Percentiles rank a stretch among this genome's conserved stretches.
These are phyloP conservation scores for Plantago major DNA, from an alignment of 257 asterid genomes.

Conservation along the genomic window DNA sequence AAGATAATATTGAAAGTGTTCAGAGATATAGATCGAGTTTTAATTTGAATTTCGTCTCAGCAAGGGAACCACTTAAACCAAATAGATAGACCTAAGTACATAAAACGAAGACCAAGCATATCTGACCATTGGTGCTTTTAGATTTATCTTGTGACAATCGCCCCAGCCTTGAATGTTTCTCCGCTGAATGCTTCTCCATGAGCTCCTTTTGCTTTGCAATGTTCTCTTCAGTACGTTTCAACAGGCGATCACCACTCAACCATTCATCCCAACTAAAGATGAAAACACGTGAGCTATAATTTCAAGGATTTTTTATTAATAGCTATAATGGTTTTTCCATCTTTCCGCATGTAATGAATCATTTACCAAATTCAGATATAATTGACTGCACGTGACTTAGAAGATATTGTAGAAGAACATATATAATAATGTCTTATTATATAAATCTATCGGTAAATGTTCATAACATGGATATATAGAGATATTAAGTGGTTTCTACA, in stretches of 20 bases:
- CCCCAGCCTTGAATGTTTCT: constrained; percentile 37
- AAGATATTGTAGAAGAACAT: too few relatives aligned
- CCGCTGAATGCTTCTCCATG: constrained; percentile 31
- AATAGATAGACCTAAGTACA: not conserved
- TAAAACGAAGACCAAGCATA: constrained; percentile 3
- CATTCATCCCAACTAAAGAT: constrained; percentile 77
- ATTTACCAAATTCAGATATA: too few relatives aligned
- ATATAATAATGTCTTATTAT: too few relatives aligned
- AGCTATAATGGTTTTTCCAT: constrained; percentile 9
- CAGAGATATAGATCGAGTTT: not conserved
- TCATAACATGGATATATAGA: too few relatives aligned
- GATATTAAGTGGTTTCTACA: too few relatives aligned
- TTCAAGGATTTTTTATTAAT: constrained; percentile 4
- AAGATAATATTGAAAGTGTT: not conserved
- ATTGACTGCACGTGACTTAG: too few relatives aligned
- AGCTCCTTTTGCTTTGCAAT: constrained; percentile 43
- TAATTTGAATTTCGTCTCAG: constrained; percentile 1
- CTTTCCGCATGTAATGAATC: constrained; percentile 8
- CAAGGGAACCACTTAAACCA: too few relatives aligned
- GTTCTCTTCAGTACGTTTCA: constrained; percentile 63
- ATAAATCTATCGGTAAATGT: too few relatives aligned
- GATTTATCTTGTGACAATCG: constrained; percentile 39
- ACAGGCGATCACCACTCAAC: constrained; percentile 45
- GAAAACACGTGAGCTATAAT: constrained; percentile 8
- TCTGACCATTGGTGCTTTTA: constrained; percentile 43